Evolutionary conservation across 2,329 filamentous ascomycete genomes (phyloP).

Genomic region (Bipolaris sorokiniana): DNA sequence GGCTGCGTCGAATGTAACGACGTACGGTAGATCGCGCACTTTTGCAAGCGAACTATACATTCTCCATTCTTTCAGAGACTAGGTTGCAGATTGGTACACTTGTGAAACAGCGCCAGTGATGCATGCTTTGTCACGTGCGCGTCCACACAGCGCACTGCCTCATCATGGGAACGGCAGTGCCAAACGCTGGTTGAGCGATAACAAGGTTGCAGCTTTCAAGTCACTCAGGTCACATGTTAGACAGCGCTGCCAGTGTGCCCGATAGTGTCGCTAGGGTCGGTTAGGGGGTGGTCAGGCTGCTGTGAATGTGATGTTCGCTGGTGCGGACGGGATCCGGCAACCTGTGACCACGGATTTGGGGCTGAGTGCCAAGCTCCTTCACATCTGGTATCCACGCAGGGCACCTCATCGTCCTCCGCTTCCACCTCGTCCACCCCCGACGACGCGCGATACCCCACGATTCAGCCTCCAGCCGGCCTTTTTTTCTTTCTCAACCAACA

Average conservation of each 20-base stretch:
- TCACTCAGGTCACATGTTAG: slow-evolving; percentile 22
- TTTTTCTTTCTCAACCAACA: slow-evolving; percentile 14
- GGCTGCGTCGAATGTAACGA: slow-evolving; percentile 26
- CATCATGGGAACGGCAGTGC: background rate
- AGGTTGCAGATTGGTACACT: background rate
- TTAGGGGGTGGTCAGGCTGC: slow-evolving; percentile 23
- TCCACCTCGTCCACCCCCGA: slow-evolving; percentile 33
- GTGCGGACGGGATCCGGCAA: slow-evolving; percentile 24
- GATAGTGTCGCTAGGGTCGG: slow-evolving; percentile 10
- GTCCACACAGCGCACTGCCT: background rate
- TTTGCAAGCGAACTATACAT: slow-evolving; percentile 25
- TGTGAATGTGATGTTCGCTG: slow-evolving; percentile 31
- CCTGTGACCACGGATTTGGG: slow-evolving; percentile 30
- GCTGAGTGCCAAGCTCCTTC: slow-evolving; percentile 30
- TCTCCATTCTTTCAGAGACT: slow-evolving; percentile 32
- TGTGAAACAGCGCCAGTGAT: slow-evolving; percentile 1
- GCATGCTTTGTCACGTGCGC: slow-evolving; percentile 15
- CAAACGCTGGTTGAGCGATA: background rate
- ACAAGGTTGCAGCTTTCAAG: slow-evolving; percentile 1
- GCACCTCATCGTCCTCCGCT: slow-evolving; percentile 24
- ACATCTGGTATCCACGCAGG: slow-evolving; percentile 27
- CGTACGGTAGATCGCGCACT: slow-evolving; percentile 15
- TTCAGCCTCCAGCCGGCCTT: slow-evolving; percentile 18
- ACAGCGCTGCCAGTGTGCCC: slow-evolving; percentile 2
- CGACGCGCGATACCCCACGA: slow-evolving; percentile 33